These are phyloP conservation scores for Nyctanthes arbortristis DNA, from an alignment of 257 asterid genomes.

Conservation along the genomic window DNA sequence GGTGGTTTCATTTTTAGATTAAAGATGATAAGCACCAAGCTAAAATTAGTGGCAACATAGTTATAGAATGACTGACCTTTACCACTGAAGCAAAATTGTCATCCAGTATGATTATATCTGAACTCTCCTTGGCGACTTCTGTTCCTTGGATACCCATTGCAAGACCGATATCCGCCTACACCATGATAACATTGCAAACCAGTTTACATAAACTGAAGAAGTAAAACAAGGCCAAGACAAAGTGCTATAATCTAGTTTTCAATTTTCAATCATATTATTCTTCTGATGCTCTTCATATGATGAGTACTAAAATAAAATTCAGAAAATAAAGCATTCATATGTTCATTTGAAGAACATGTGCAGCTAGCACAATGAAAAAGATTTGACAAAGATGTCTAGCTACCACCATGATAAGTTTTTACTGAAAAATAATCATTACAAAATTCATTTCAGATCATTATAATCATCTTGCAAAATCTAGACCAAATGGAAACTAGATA, in stretches of 20 bases:
- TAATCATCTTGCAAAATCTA: background rate
- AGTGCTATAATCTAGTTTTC: background rate
- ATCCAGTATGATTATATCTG: constrained; percentile 93
- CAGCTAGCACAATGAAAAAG: constrained; percentile 1
- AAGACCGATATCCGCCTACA: constrained; percentile 96
- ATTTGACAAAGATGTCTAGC: background rate
- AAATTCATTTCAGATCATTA: too few relatives aligned
- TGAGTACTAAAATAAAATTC: background rate
- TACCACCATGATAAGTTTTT: background rate
- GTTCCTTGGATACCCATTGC: constrained; percentile 99
- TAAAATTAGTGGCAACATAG: background rate
- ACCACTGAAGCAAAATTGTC: constrained; percentile 94
- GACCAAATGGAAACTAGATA: background rate
- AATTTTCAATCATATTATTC: constrained; percentile 10
- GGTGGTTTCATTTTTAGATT: too few relatives aligned
- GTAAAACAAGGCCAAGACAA: constrained; percentile 1
- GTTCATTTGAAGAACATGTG: constrained; percentile 2
- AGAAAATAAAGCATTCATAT: background rate
- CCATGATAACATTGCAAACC: constrained; percentile 18
- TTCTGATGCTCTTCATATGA: constrained; percentile 6
- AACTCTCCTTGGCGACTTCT: constrained; percentile 98
- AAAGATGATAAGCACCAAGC: too few relatives aligned
- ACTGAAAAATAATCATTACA: background rate
- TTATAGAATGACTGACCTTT: constrained; percentile 58
- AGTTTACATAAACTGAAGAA: constrained; percentile 17